Percentiles rank a stretch among this genome's conserved stretches.
Conservation (phyloP, 1,139 yeast genomes). For the Magnusiomyces magnusii region DNA sequence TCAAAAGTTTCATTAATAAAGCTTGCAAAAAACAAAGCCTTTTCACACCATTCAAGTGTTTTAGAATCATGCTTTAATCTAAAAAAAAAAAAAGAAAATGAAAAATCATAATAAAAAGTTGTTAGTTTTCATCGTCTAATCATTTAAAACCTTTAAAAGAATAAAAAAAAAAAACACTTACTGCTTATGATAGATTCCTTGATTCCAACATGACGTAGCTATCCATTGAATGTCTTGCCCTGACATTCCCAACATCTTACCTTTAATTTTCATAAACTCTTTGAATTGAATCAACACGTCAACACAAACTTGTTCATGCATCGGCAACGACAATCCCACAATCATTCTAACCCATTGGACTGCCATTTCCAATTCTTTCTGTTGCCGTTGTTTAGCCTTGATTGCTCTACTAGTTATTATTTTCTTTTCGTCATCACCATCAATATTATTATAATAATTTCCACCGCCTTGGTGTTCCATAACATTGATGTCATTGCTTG, state of each 20-base stretch:
- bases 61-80: slow-evolving; percentile 15
- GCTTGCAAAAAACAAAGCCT: slow-evolving; percentile 15
- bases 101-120: neutral
- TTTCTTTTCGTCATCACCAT: neutral
- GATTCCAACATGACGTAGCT: slow-evolving; percentile 19
- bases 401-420: neutral
- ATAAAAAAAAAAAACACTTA: slow-evolving; percentile 3
- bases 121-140: too few species aligned
- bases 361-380: slow-evolving; percentile 7
- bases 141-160: too few species aligned
- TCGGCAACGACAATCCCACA: slow-evolving; percentile 15
- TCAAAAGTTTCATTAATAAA: slow-evolving; percentile 17
- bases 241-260: slow-evolving; percentile 10
- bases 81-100: neutral
- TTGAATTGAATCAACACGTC: slow-evolving; percentile 11
- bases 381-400: neutral
- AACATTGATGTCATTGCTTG: slow-evolving; percentile 5
- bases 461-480: neutral
- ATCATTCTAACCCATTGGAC: slow-evolving; percentile 14
- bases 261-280: slow-evolving; percentile 10
- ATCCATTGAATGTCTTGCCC: slow-evolving; percentile 18
- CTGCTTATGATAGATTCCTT: slow-evolving; percentile 17
- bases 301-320: slow-evolving; percentile 13
- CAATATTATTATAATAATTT: neutral
- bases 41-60: slow-evolving; percentile 17